Base-by-base conservation (phyloP, 1,284 basidiomycete species). In the Malassezia furfur region DNA sequence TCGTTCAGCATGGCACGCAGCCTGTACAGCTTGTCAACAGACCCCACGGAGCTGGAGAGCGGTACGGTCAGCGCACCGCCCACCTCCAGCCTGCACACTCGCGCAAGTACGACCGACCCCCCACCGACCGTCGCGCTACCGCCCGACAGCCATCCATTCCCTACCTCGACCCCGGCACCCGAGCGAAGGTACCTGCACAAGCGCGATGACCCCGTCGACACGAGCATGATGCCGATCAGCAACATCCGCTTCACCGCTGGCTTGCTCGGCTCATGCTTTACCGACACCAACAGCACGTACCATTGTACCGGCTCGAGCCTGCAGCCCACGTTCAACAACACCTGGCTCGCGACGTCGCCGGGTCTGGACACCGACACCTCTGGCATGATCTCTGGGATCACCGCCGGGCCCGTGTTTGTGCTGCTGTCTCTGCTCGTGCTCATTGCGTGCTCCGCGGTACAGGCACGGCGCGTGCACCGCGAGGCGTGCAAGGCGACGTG, bases 211-310 rank as follows among this genome's bases (percentile, higher is more conserved):
- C n/a, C 43, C 8, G 25, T 17, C n/a, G 43, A 34, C 11, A 32
- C 47, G 10, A 9, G 11, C 22, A 28, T n/a, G 14, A 15, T 52
- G 34, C 8, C 43, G 1, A 39, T 11, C 17, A 46, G 40, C 7
- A 25, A 48, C n/a, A 22, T 57, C 10, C 38, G 35, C 6, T 57
- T 39, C 21, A 10, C 35, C 6, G 34, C 36, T 1, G 55, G 55
- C 6, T 31, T 57, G 1, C 44, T 57, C 6, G 55, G 55, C 45
- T 41, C 45, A 1, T 57, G 55, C 55, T 57, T 36, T 45, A 35
- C 32, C 5, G 39, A 43, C 14, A 31, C 35, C 17, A 22, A 52
- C 3, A 10, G 31, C 3, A 21, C 37, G 9, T 11, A 17, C 15
- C 32, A 43, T 7, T 57, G 55, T 21, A 48, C 55, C 4, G 10